Conservation (phyloP, 2,329 filamentous ascomycete species). For the Akanthomyces lecanii region DNA sequence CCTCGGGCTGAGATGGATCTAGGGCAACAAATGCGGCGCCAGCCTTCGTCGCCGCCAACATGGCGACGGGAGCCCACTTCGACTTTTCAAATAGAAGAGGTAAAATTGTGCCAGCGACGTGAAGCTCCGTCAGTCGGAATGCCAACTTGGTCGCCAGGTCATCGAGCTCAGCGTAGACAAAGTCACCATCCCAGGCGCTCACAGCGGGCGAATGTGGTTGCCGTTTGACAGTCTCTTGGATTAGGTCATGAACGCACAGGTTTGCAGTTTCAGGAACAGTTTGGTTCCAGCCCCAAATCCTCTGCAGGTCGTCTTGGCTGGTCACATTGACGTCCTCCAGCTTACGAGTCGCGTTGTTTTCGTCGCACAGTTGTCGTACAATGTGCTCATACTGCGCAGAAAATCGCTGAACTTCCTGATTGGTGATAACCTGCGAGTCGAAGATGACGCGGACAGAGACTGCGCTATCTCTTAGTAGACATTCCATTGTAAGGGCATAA, state of each 20-base stretch:
- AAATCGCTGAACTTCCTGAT: background rate
- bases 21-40: conserved; percentile 22
- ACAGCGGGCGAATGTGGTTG: conserved; percentile 18
- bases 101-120: conserved; percentile 14
- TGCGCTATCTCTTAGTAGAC: background rate
- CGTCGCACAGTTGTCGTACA: conserved; percentile 5
- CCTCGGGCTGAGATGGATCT: conserved; percentile 10
- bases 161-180: conserved; percentile 34
- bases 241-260: background rate
- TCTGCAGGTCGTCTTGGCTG: background rate
- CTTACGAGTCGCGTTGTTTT: background rate
- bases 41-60: conserved; percentile 14
- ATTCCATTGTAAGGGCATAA: background rate
- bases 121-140: conserved; percentile 1
- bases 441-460: background rate
- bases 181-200: conserved; percentile 35
- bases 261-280: background rate
- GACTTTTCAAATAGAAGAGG: conserved; percentile 19
- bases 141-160: conserved; percentile 14
- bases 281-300: background rate
- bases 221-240: background rate
- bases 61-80: conserved; percentile 16
- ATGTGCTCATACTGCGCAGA: conserved; percentile 6
- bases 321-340: background rate
- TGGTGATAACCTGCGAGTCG: background rate